Percentiles rank a stretch among this genome's conserved stretches.
These are phyloP conservation scores for Lasiodiplodia sp. DNA, from an alignment of 2,329 filamentous ascomycete genomes.

Conservation along the genomic window DNA sequence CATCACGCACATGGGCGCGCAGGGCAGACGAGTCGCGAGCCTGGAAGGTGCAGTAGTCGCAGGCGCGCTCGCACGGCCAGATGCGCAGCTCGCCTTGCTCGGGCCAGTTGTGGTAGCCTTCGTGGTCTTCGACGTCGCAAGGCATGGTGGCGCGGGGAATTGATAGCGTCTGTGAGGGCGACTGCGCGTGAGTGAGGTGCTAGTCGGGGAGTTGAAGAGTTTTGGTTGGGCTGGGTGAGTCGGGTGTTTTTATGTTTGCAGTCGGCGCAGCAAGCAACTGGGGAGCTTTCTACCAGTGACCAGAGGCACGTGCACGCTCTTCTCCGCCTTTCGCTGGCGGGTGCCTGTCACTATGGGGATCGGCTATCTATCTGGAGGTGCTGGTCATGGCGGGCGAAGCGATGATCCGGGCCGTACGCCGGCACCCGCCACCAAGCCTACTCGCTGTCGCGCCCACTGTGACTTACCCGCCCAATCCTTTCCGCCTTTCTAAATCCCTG, in stretches of 20 bases:
- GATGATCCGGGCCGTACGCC: slow-evolving; percentile 24
- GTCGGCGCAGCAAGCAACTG: not conserved
- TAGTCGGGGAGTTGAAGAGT: slow-evolving; percentile 11
- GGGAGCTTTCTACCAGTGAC: not conserved
- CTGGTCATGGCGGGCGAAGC: slow-evolving; percentile 16
- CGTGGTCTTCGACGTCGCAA: slow-evolving; percentile 12
- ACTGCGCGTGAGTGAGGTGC: not conserved
- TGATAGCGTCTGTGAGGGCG: not conserved
- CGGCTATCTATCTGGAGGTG: slow-evolving; percentile 15
- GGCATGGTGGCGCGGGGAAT: slow-evolving; percentile 3
- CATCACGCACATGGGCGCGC: slow-evolving; percentile 25
- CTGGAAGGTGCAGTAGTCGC: slow-evolving; percentile 24
- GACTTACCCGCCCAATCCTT: not conserved
- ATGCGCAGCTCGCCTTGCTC: slow-evolving; percentile 23
- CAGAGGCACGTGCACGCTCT: slow-evolving; percentile 1
- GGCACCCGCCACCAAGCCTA: slow-evolving; percentile 3
- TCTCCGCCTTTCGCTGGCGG: not conserved
- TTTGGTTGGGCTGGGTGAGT: slow-evolving; percentile 8
- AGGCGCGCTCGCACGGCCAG: slow-evolving; percentile 29
- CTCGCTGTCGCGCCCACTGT: not conserved
- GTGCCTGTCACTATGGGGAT: not conserved
- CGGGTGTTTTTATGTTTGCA: slow-evolving; percentile 4
- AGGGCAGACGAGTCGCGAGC: slow-evolving; percentile 26
- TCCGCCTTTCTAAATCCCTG: too few species aligned
- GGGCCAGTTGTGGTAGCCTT: slow-evolving; percentile 28